phyloP scores from a whole-genome alignment of 1,284 basidiomycete species.

The Cryptococcus sp. region DNA sequence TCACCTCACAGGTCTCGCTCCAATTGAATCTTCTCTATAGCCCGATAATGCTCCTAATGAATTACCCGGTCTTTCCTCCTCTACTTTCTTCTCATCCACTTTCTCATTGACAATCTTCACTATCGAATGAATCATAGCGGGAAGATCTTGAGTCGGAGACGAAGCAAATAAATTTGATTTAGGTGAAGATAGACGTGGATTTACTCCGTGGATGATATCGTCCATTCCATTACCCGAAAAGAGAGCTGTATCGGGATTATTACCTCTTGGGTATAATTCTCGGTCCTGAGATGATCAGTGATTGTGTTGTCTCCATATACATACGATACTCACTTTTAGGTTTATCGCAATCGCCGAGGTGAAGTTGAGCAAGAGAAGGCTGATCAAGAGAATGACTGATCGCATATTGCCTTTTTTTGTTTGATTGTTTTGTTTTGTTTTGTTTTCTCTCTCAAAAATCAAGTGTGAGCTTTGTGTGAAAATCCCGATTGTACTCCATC shows the following conservation, averaged over 20 bases:
- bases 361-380: neutral
- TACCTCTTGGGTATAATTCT: neutral
- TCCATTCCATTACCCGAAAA: neutral
- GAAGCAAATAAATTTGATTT: neutral
- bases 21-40: neutral
- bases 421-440: too few relatives aligned
- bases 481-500: too few relatives aligned
- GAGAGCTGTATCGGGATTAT: neutral
- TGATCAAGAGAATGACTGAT: neutral
- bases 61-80: neutral
- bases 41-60: neutral
- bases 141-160: neutral
- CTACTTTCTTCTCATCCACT: neutral
- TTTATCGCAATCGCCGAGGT: neutral
- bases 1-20: neutral
- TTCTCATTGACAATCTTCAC: neutral
- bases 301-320: neutral
- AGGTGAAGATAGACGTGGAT: neutral
- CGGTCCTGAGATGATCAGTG: neutral
- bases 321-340: neutral
- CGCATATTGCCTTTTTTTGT: too few relatives aligned
- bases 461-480: too few relatives aligned
- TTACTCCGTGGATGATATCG: neutral
- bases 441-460: too few relatives aligned
- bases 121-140: neutral